Conservation (phyloP, 1,139 yeast species). For the Yamadazyma jaroonii region DNA sequence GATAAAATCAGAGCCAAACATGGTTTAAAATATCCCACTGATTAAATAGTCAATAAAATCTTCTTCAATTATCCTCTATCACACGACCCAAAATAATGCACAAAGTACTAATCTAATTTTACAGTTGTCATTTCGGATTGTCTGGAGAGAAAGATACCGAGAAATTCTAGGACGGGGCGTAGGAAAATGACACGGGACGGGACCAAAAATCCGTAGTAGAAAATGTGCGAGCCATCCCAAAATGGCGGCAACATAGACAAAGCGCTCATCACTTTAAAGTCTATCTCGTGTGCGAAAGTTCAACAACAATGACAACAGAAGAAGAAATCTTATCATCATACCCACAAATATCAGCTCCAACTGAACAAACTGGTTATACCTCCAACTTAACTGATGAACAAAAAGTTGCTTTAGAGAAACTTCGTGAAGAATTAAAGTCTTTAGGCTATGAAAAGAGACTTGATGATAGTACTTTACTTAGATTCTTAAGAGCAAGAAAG, state of each 20-base stretch:
- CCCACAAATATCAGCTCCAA: conserved; percentile 67
- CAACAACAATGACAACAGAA: conserved; percentile 13
- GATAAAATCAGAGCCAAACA: conserved; percentile 42
- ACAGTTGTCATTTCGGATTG: too few relatives aligned
- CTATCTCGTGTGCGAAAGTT: conserved; percentile 2
- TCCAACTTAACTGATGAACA: conserved; percentile 77
- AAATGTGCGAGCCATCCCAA: not conserved
- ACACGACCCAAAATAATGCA: too few relatives aligned
- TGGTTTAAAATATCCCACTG: conserved; percentile 42
- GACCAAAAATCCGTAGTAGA: too few relatives aligned
- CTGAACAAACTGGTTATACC: conserved; percentile 70
- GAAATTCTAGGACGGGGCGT: too few relatives aligned
- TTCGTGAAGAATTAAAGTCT: conserved; percentile 56
- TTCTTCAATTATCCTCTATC: too few relatives aligned
- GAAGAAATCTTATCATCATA: conserved; percentile 46
- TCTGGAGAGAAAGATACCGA: too few relatives aligned
- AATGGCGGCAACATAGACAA: not conserved
- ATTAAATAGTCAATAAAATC: too few relatives aligned
- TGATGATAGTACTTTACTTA: conserved; percentile 82
- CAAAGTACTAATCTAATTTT: too few relatives aligned
- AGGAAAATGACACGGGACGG: too few relatives aligned
- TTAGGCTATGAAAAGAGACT: conserved; percentile 71
- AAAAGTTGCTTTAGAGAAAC: conserved; percentile 51
- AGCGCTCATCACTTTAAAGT: not conserved
- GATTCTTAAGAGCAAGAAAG: conserved; percentile 94